Conservation (phyloP, 345 rosid species). For the Barbarea vulgaris region DNA sequence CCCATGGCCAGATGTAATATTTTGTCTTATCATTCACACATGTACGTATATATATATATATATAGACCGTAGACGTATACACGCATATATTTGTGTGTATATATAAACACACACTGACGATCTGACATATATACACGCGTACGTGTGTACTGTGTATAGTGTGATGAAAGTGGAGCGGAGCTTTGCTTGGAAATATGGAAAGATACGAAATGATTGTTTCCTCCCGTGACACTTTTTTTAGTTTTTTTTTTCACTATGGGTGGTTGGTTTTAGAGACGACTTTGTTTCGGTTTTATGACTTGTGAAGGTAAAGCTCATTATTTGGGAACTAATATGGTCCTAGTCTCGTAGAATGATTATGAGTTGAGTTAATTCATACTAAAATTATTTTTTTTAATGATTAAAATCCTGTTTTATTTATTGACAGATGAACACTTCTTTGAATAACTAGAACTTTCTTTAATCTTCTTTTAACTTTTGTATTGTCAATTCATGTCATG, state of each 20-base stretch:
- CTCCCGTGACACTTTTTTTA: slow-evolving; percentile 29
- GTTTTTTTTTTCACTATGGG: too few relatives aligned
- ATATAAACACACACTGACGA: not conserved
- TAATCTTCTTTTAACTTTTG: too few relatives aligned
- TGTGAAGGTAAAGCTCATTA: not conserved
- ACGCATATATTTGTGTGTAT: not conserved
- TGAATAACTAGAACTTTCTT: too few relatives aligned
- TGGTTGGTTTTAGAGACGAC: not conserved
- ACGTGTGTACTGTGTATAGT: not conserved
- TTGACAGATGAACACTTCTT: too few relatives aligned
- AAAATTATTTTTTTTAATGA: too few relatives aligned
- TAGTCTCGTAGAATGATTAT: not conserved
- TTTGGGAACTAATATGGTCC: not conserved
- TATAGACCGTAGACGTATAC: too few relatives aligned
- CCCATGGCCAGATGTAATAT: slow-evolving; percentile 18
- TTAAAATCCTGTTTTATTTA: too few relatives aligned
- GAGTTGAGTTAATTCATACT: too few relatives aligned
- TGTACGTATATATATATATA: not conserved
- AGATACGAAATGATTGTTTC: slow-evolving; percentile 25
- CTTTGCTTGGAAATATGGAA: slow-evolving; percentile 26
- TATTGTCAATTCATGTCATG: too few relatives aligned
- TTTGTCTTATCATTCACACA: not conserved
- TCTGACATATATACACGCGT: not conserved
- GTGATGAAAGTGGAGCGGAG: not conserved
- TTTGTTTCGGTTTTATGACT: not conserved